phyloP scores from a whole-genome alignment of 495 filamentous ascomycete genomes.

The Aspergillus mulundensis region DNA sequence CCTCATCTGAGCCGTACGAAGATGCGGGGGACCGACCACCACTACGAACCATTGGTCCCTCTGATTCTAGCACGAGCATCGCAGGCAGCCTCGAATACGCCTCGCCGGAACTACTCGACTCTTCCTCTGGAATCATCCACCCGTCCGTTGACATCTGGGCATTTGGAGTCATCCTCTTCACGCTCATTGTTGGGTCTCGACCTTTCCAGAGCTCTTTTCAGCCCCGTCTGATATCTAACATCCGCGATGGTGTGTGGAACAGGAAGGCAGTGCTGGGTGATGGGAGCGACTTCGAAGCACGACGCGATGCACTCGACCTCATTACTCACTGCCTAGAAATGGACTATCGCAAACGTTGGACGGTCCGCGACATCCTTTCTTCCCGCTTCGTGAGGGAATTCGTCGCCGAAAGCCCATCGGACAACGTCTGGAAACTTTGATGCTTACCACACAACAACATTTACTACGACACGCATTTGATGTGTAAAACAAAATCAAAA shows the following conservation, averaged over 20 bases:
- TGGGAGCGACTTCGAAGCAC: constrained; percentile 14
- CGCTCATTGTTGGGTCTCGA: constrained; percentile 59
- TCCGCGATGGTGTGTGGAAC: constrained; percentile 60
- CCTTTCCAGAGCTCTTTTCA: constrained; percentile 63
- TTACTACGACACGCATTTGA: not conserved
- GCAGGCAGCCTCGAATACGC: constrained; percentile 67
- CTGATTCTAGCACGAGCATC: constrained; percentile 53
- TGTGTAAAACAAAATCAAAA: constrained; percentile 3
- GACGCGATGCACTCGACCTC: constrained; percentile 45
- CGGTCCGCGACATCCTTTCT: constrained; percentile 48
- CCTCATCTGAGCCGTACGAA: constrained; percentile 47
- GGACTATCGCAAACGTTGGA: constrained; percentile 49
- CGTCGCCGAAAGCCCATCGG: constrained; percentile 26
- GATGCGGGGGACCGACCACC: constrained; percentile 44
- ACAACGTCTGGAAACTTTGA: constrained; percentile 38
- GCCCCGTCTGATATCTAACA: constrained; percentile 56
- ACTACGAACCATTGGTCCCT: constrained; percentile 49
- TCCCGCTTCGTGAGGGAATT: constrained; percentile 52
- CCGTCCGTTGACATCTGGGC: constrained; percentile 69
- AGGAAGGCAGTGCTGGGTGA: constrained; percentile 44
- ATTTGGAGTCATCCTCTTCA: constrained; percentile 63
- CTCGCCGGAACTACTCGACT: constrained; percentile 55
- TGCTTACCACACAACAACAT: not conserved
- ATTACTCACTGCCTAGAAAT: constrained; percentile 51
- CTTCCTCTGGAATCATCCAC: constrained; percentile 44